phyloP scores from a whole-genome alignment of 1,284 basidiomycete species.

The Cutaneotrichosporon mucoides region DNA sequence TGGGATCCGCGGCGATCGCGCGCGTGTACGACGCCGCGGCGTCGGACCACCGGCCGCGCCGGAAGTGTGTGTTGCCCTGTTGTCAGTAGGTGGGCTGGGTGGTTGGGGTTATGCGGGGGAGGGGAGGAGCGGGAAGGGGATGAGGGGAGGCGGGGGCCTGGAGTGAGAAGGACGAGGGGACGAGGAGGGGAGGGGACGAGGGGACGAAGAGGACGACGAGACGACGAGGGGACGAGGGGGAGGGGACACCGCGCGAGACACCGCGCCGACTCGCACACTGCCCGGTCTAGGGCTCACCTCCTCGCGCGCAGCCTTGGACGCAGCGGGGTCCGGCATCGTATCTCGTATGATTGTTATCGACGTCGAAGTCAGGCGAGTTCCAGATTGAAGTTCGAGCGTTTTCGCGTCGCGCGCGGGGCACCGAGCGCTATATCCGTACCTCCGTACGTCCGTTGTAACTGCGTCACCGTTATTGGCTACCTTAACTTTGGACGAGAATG shows the following conservation, averaged over 20 bases:
- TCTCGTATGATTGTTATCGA: too few species aligned
- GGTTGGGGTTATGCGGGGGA: background rate
- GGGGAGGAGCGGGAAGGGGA: background rate
- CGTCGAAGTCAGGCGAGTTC: background rate
- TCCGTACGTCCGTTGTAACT: too few species aligned
- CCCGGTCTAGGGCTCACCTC: slow-evolving; percentile 4
- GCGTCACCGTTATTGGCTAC: too few species aligned
- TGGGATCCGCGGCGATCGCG: slow-evolving; percentile 33
- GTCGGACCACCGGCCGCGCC: slow-evolving; percentile 45
- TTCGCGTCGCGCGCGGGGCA: background rate
- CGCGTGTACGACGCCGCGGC: slow-evolving; percentile 42
- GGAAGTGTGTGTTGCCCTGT: slow-evolving; percentile 46
- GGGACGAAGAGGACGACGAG: too few species aligned
- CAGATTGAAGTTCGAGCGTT: background rate
- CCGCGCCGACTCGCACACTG: too few species aligned
- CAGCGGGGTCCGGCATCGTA: background rate
- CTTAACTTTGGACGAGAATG: too few species aligned
- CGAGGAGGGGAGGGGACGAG: too few species aligned
- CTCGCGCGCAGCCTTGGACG: slow-evolving; percentile 4
- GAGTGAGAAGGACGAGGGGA: too few species aligned
- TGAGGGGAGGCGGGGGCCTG: too few species aligned
- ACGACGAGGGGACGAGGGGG: too few species aligned
- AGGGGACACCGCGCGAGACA: too few species aligned
- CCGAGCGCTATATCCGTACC: background rate
- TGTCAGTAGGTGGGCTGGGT: slow-evolving; percentile 10